Conservation (phyloP, 192 early-diverging fungal genomes). For the Haplosporangium gracile region DNA sequence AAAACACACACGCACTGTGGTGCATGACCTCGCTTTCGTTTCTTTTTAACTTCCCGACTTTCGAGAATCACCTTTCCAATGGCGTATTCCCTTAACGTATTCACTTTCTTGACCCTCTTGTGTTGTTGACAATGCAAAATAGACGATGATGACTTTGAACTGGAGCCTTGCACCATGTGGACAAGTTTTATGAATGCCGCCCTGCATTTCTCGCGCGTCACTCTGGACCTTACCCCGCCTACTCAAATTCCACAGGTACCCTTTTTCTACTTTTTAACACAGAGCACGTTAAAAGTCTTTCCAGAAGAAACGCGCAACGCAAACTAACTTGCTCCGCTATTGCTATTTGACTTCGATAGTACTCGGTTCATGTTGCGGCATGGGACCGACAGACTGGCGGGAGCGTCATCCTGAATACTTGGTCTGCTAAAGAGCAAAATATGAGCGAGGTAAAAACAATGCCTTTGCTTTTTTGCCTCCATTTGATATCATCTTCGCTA, state of each 20-base stretch:
- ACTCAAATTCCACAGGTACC: slow-evolving; percentile 34
- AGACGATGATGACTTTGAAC: slow-evolving; percentile 27
- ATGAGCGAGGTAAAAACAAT: slow-evolving; percentile 14
- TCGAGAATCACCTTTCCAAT: background rate
- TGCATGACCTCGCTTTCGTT: background rate
- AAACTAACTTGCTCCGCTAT: background rate
- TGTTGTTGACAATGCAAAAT: background rate
- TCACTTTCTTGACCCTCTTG: background rate
- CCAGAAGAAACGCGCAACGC: background rate
- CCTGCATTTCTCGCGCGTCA: slow-evolving; percentile 42
- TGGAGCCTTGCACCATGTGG: slow-evolving; percentile 55
- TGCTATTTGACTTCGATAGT: slow-evolving; percentile 4
- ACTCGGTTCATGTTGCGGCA: slow-evolving; percentile 43
- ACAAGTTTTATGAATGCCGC: slow-evolving; percentile 41
- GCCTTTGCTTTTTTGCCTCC: background rate
- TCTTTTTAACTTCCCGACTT: background rate
- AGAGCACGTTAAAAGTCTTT: too few species aligned
- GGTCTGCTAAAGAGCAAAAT: slow-evolving; percentile 29
- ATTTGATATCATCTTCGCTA: background rate
- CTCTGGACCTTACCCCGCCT: slow-evolving; percentile 29
- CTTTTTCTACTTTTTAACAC: background rate
- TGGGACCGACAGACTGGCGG: background rate
- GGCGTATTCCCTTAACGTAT: background rate
- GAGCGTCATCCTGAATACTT: slow-evolving; percentile 31
- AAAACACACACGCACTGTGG: background rate